phyloP scores from a whole-genome alignment of 2,329 filamentous ascomycete species.

The Pseudogymnoascus destructans region DNA sequence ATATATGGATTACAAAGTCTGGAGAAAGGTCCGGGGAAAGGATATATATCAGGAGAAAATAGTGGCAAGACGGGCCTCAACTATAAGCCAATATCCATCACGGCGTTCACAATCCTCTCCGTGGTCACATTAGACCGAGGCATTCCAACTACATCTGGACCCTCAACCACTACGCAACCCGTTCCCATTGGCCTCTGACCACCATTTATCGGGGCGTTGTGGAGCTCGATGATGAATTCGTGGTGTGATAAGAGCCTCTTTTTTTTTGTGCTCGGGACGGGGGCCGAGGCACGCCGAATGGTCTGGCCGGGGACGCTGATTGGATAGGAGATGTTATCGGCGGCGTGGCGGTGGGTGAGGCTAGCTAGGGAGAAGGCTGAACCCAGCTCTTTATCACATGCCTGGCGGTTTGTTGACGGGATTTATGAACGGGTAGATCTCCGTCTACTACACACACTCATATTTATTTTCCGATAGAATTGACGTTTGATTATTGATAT shows the following conservation, averaged over 20 bases:
- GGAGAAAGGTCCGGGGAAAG: conserved; percentile 4
- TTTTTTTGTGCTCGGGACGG: not conserved
- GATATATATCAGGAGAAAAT: not conserved
- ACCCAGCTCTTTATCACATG: not conserved
- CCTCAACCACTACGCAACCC: not conserved
- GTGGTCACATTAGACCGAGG: not conserved
- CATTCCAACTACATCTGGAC: not conserved
- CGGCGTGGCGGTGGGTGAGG: not conserved
- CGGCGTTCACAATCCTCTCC: conserved; percentile 4
- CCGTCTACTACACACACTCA: not conserved
- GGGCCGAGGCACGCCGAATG: not conserved
- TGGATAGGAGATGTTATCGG: not conserved
- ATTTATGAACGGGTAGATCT: conserved; percentile 1
- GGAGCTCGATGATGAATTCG: conserved; percentile 4
- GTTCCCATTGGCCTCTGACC: not conserved
- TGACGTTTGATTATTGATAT: not conserved
- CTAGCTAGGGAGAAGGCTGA: not conserved
- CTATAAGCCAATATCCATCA: conserved; percentile 5
- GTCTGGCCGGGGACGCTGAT: not conserved
- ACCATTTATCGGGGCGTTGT: not conserved
- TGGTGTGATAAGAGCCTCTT: conserved; percentile 6
- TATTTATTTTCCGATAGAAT: not conserved
- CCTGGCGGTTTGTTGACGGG: not conserved
- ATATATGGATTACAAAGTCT: not conserved
- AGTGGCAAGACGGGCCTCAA: not conserved